These are phyloP conservation scores for Fraxinus anomala DNA, from an alignment of 257 asterid species.

Conservation along the genomic window DNA sequence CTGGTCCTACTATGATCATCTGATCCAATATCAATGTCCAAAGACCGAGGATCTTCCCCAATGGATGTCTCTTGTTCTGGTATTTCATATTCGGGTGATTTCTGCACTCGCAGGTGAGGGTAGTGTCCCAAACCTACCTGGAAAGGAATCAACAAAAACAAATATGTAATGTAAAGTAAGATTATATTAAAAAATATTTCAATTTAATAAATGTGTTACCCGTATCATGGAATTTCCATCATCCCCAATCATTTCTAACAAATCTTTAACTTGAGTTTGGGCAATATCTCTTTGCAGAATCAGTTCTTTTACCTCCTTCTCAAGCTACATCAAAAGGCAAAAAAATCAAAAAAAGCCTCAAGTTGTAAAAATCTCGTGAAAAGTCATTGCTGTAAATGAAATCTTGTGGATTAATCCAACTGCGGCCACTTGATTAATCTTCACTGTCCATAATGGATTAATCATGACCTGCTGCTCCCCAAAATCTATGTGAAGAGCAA, in stretches of 20 bases:
- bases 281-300: slow-evolving; percentile 81
- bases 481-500: not conserved
- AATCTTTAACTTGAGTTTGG: slow-evolving; percentile 74
- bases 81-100: slow-evolving; percentile 45
- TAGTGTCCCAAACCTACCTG: slow-evolving; percentile 69
- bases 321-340: slow-evolving; percentile 53
- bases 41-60: slow-evolving; percentile 46
- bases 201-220: slow-evolving; percentile 39
- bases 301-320: slow-evolving; percentile 69
- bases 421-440: not conserved
- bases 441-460: not conserved
- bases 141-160: slow-evolving; percentile 21
- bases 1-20: slow-evolving; percentile 65
- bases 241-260: slow-evolving; percentile 60
- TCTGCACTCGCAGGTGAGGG: slow-evolving; percentile 63
- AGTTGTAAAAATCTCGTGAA: slow-evolving; percentile 5
- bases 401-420: not conserved
- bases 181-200: not conserved
- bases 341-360: slow-evolving; percentile 19
- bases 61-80: slow-evolving; percentile 43
- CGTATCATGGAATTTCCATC: slow-evolving; percentile 40
- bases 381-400: not conserved
- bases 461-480: too few species aligned
- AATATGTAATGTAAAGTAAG: not conserved
- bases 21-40: slow-evolving; percentile 47